Evolutionary conservation across 2,329 filamentous ascomycete genomes (phyloP).

Genomic region (Claviceps sp.): DNA sequence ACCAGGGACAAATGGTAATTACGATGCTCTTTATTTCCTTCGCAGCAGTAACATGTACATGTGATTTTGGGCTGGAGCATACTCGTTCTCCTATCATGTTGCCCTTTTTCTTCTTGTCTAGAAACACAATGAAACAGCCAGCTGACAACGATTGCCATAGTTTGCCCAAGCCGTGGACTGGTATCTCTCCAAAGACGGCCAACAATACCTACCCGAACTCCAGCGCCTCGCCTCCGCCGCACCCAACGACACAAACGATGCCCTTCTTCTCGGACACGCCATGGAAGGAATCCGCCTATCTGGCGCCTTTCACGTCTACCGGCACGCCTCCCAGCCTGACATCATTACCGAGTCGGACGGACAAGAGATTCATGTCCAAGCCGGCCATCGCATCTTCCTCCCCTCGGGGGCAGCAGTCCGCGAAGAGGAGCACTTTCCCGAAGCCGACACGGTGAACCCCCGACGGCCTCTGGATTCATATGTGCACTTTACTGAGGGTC

Average conservation of each 20-base stretch:
- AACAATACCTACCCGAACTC: constrained; percentile 44
- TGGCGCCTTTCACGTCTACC: constrained; percentile 47
- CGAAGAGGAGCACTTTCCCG: constrained; percentile 46
- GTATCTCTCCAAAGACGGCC: constrained; percentile 47
- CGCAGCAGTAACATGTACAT: no score
- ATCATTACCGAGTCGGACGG: constrained; percentile 39
- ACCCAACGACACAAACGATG: constrained; percentile 43
- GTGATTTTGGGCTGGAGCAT: not conserved
- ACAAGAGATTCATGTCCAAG: constrained; percentile 33
- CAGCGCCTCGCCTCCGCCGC: constrained; percentile 43
- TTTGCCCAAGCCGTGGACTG: constrained; percentile 64
- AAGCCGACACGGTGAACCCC: constrained; percentile 47
- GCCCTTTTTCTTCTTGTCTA: not conserved
- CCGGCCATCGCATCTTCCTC: constrained; percentile 49
- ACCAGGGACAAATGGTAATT: constrained; percentile 53
- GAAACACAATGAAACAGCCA: not conserved
- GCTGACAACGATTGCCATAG: constrained; percentile 16
- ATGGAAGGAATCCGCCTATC: constrained; percentile 60
- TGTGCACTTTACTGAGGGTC: constrained; percentile 48
- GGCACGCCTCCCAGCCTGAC: constrained; percentile 34
- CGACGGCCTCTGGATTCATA: constrained; percentile 51
- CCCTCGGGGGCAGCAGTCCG: constrained; percentile 44
- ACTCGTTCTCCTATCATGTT: not conserved
- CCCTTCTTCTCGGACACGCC: constrained; percentile 53
- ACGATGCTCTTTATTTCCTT: no score